Conservation (phyloP, 2,329 filamentous ascomycete species). For the Acephala macrosclerotiorum region DNA sequence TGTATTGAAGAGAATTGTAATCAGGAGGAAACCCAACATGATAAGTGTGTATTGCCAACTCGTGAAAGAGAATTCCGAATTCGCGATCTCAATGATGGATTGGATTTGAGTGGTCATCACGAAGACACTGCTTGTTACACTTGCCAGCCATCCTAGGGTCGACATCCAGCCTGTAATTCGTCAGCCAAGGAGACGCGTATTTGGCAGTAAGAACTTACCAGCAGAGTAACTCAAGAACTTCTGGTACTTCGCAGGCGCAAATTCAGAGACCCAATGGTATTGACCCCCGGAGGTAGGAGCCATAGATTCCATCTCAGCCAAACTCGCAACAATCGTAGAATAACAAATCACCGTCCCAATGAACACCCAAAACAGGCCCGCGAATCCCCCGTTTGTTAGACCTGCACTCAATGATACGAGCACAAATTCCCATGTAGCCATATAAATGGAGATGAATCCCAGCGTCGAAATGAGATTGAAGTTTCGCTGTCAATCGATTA, state of each 20-base stretch:
- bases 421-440: constrained; percentile 53
- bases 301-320: constrained; percentile 42
- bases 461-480: constrained; percentile 52
- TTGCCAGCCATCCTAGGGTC: constrained; percentile 54
- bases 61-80: constrained; percentile 45
- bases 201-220: constrained; percentile 37
- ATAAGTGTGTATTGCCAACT: constrained; percentile 54
- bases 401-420: constrained; percentile 46
- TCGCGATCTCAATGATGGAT: constrained; percentile 46
- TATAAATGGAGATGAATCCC: constrained; percentile 52
- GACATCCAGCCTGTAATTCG: constrained; percentile 54
- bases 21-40: constrained; percentile 50
- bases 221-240: constrained; percentile 61
- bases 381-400: constrained; percentile 38
- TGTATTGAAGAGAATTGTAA: constrained; percentile 54
- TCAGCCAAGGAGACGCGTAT: background rate
- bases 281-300: constrained; percentile 47
- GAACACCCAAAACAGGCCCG: constrained; percentile 51
- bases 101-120: constrained; percentile 54
- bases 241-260: constrained; percentile 55
- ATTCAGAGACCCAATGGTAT: constrained; percentile 65
- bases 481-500: constrained; percentile 42
- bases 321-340: constrained; percentile 34
- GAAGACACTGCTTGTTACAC: constrained; percentile 50
- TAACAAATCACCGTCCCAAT: constrained; percentile 45